Percentiles rank a stretch among this genome's conserved stretches.
Evolutionary conservation across 192 early-diverging fungal species (phyloP).

Genomic region (Rhizophagus sp.): DNA sequence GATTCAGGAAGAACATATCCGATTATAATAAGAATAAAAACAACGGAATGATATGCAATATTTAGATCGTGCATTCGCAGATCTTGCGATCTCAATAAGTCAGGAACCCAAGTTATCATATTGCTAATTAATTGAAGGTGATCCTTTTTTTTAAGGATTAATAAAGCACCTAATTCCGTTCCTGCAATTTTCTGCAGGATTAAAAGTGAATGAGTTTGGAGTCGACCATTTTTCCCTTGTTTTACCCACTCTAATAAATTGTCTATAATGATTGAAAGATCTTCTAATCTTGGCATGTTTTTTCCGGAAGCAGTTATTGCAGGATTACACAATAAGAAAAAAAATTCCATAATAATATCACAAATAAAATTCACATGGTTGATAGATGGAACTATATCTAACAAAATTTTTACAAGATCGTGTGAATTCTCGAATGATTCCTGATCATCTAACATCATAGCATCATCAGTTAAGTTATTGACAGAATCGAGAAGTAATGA

Average conservation of each 20-base stretch:
- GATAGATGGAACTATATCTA: conserved; percentile 24
- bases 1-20: not conserved
- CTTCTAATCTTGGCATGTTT: conserved; percentile 9
- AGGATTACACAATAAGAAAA: conserved; percentile 24
- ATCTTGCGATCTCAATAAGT: conserved; percentile 19
- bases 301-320: not conserved
- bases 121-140: conserved; percentile 16
- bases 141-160: conserved; percentile 6
- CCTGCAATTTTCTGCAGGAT: conserved; percentile 24
- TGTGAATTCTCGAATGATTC: not conserved
- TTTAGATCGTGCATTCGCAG: conserved; percentile 21
- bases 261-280: conserved; percentile 15
- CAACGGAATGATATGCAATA: conserved; percentile 14
- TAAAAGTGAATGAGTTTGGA: conserved; percentile 13
- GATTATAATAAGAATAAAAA: conserved; percentile 23
- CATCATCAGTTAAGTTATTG: not conserved
- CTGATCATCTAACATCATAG: conserved; percentile 9
- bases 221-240: conserved; percentile 14
- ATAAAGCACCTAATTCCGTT: conserved; percentile 22
- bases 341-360: conserved; percentile 34
- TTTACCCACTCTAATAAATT: conserved; percentile 17
- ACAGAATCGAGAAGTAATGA: conserved; percentile 13
- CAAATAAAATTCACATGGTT: not conserved
- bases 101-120: conserved; percentile 25
- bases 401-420: conserved; percentile 11